Conservation (phyloP, 2,329 filamentous ascomycete genomes). For the Fusarium ramigenum region DNA sequence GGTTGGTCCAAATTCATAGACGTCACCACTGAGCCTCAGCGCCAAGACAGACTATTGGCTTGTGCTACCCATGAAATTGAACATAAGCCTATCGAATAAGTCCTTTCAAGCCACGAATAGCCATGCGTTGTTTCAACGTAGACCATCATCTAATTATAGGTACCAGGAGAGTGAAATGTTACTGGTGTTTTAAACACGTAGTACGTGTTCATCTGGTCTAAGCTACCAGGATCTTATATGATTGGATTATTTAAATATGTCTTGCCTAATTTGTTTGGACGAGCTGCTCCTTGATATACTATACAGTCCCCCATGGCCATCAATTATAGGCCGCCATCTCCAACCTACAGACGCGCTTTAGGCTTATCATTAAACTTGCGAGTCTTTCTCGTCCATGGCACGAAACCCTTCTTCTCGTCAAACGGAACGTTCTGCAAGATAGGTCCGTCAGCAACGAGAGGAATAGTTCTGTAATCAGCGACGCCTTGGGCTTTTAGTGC, state of each 20-base stretch:
- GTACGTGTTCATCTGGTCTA: not conserved
- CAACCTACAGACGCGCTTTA: not conserved
- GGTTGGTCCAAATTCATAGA: rapidly evolving
- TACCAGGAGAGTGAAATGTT: rapidly evolving
- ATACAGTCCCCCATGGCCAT: rapidly evolving
- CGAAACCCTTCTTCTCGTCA: not conserved
- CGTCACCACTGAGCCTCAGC: rapidly evolving
- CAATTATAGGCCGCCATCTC: rapidly evolving
- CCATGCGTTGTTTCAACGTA: rapidly evolving
- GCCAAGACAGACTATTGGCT: not conserved
- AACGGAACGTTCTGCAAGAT: slow-evolving; percentile 6
- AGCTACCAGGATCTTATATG: rapidly evolving
- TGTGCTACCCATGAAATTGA: not conserved
- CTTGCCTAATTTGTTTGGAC: rapidly evolving
- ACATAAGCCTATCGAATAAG: not conserved
- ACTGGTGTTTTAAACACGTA: not conserved
- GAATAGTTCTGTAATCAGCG: not conserved
- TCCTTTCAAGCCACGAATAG: not conserved
- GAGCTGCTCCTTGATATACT: not conserved
- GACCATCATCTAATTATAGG: not conserved
- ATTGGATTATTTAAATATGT: not conserved
- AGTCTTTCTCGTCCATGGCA: slow-evolving; percentile 2
- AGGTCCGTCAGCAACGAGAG: slow-evolving; percentile 11
- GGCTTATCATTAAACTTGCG: not conserved
- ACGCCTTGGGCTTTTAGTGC: not conserved